A percentile compares a stretch with the other conserved stretches of the same genome.
These are phyloP conservation scores for Alternaria infectoria DNA, from an alignment of 2,329 filamentous ascomycete genomes.

Conservation along the genomic window DNA sequence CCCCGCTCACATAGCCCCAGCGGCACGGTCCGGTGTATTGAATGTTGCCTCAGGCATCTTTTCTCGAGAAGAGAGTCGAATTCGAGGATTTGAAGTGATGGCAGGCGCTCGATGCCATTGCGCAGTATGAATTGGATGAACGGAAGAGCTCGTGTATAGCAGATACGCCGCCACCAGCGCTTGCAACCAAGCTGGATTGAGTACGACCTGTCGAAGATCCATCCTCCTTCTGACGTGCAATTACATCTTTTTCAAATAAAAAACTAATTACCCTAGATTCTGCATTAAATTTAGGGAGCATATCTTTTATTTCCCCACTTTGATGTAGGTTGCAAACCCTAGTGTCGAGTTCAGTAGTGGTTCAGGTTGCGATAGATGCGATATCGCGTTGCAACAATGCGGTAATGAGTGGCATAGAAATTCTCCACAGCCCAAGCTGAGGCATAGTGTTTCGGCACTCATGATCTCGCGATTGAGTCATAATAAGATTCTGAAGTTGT, in stretches of 20 bases:
- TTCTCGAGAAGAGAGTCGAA: background rate
- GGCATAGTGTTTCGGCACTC: background rate
- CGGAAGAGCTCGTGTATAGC: background rate
- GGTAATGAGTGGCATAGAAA: background rate
- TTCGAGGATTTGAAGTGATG: background rate
- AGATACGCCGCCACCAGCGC: background rate
- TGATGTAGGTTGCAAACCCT: no score
- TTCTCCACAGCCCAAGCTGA: background rate
- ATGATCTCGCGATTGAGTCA: background rate
- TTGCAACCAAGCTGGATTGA: no score
- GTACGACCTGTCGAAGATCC: no score
- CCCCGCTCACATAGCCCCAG: background rate
- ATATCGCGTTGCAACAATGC: background rate
- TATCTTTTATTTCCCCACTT: no score
- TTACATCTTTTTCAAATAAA: no score
- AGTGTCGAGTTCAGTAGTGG: no score
- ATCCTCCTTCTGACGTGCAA: no score
- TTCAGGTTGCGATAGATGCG: background rate
- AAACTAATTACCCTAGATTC: no score
- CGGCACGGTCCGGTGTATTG: background rate
- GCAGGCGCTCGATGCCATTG: background rate
- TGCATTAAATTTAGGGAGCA: no score
- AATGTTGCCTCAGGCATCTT: background rate
- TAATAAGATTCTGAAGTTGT: background rate
- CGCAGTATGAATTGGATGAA: background rate